phyloP scores from a whole-genome alignment of 1,284 basidiomycete genomes.

The Cutaneotrichosporon cutaneum region DNA sequence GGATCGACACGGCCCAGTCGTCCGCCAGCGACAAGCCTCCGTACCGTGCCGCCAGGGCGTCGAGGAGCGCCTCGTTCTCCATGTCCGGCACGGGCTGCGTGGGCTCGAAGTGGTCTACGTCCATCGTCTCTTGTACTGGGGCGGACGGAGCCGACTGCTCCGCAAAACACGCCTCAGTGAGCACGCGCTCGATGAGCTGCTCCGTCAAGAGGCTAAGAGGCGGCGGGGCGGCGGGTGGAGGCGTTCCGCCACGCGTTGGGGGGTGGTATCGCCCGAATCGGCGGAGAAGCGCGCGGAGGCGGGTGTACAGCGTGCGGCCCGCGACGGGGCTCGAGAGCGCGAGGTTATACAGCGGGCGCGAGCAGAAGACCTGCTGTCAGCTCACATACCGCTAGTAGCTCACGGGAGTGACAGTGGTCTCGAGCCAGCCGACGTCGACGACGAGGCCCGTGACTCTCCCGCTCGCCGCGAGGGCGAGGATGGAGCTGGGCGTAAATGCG shows the following conservation, averaged over 20 bases:
- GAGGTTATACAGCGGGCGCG: slow-evolving; percentile 77
- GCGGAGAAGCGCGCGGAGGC: slow-evolving; percentile 72
- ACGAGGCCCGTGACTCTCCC: slow-evolving; percentile 90
- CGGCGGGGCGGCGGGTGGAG: neutral
- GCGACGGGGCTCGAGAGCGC: slow-evolving; percentile 79
- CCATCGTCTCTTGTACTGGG: slow-evolving; percentile 3
- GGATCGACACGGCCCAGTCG: slow-evolving; percentile 28
- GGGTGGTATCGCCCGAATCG: slow-evolving; percentile 60
- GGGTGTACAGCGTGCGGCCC: slow-evolving; percentile 68
- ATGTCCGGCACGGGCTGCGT: slow-evolving; percentile 12
- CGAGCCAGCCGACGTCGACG: slow-evolving; percentile 85
- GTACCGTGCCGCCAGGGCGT: slow-evolving; percentile 24
- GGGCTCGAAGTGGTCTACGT: slow-evolving; percentile 2
- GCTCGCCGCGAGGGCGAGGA: slow-evolving; percentile 77
- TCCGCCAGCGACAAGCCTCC: slow-evolving; percentile 19
- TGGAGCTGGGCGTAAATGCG: slow-evolving; percentile 82
- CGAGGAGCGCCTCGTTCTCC: slow-evolving; percentile 23
- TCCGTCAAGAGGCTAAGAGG: slow-evolving; percentile 30
- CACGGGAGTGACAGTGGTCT: slow-evolving; percentile 83
- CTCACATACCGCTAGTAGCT: slow-evolving; percentile 39
- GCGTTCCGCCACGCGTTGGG: slow-evolving; percentile 1
- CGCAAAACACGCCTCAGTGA: slow-evolving; percentile 49
- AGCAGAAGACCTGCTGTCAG: slow-evolving; percentile 72
- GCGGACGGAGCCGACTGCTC: neutral
- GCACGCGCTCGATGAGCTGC: slow-evolving; percentile 36